Conservation (phyloP, 1,284 basidiomycete genomes). For the Cryptococcus amylolentus region DNA sequence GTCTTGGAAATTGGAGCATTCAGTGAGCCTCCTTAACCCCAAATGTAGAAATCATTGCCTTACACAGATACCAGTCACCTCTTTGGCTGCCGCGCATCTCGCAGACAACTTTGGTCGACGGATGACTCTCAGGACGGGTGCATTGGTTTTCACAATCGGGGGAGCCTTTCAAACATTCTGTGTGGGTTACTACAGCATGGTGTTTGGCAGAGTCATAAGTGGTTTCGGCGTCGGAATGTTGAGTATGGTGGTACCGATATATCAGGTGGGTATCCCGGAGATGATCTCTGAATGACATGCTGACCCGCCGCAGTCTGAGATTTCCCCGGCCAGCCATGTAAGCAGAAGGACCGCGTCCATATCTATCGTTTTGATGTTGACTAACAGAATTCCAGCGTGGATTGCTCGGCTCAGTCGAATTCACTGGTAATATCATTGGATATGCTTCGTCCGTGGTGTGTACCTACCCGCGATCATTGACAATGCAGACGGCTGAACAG, state of each 20-base stretch:
- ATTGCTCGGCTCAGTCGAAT: slow-evolving; percentile 92
- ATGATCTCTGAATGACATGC: neutral
- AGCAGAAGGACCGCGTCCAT: slow-evolving; percentile 29
- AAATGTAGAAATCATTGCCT: neutral
- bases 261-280: slow-evolving; percentile 53
- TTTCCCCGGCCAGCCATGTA: slow-evolving; percentile 89
- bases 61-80: slow-evolving; percentile 63
- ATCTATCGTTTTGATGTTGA: neutral
- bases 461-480: slow-evolving; percentile 12
- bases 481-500: neutral
- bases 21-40: slow-evolving; percentile 54
- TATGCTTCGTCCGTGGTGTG: slow-evolving; percentile 91
- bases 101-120: slow-evolving; percentile 85
- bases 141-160: slow-evolving; percentile 80
- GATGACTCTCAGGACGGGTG: slow-evolving; percentile 82
- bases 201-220: slow-evolving; percentile 78
- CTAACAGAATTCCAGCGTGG: slow-evolving; percentile 60
- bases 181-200: slow-evolving; percentile 77
- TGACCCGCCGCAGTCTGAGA: slow-evolving; percentile 65
- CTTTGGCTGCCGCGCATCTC: slow-evolving; percentile 78
- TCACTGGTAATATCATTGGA: slow-evolving; percentile 88
- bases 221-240: slow-evolving; percentile 92
- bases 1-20: slow-evolving; percentile 89
- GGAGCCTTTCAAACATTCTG: slow-evolving; percentile 88
- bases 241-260: slow-evolving; percentile 94